Base-by-base conservation (phyloP, 2,329 filamentous ascomycete genomes). In the Phaeosphaeria sp. region DNA sequence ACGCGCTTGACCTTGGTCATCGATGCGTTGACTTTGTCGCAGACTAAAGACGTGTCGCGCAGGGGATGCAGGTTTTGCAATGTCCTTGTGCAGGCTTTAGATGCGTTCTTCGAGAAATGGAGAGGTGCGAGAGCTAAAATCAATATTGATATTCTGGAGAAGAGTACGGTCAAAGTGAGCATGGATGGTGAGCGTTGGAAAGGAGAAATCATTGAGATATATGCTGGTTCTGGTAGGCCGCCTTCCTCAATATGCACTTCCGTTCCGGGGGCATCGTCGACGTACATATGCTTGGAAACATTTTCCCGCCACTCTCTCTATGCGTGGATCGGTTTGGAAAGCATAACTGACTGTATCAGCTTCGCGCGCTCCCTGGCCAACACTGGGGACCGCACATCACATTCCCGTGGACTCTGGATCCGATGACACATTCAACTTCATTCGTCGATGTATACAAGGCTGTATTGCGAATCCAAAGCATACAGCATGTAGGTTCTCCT, bases 381-480 rank as follows among this genome's bases (percentile, higher is more conserved):
- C 68, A 9, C 63, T 75, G 9, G 72, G 73, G 15, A 62, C 59
- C 15, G 69, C 71, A 17, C 68, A 68, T 53, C 67, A 66, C 17
- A 72, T 75, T 25, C 71, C 71, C 22, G 33, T 56, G n/a, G 64
- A 72, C 44, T 64, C 73, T 22, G 72, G 73, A 11, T 74, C 73
- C 15, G 73, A 74, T 48, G 71, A 72, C 11, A 72, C 71, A 1
- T 74, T 75, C 57, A 61, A 69, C 42, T 74, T 76, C 53, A 72
- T 72, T 8, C 64, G 71, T 20, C 65, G 67, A 18, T 71, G 72
- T 49, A 72, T 76, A 46, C 63, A 73, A 51, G 68, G 73, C 42
- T 75, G 72, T 46, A 56, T 76, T 24, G 71, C 65, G 1, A 72
- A 73, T 39, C 61, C 72, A 9, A 72, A 71, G 39, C 73, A 76